Evolutionary conservation across 192 early-diverging fungal genomes (phyloP).

Genomic region (Dissophora globulifera): DNA sequence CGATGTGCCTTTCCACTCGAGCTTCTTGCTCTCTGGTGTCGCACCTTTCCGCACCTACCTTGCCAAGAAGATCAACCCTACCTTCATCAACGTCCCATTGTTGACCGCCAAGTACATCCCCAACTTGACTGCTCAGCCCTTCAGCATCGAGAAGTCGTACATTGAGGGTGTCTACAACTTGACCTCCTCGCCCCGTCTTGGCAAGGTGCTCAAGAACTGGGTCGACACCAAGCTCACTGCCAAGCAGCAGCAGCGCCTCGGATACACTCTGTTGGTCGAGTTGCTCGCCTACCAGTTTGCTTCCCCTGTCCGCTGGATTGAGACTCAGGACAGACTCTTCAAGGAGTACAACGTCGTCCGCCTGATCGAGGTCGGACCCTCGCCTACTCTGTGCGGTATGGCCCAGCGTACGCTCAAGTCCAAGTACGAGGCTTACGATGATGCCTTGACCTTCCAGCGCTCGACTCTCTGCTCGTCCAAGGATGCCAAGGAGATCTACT

Average conservation of each 20-base stretch:
- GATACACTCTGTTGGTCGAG: slow-evolving; percentile 88
- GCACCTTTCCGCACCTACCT: slow-evolving; percentile 91
- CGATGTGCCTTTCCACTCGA: slow-evolving; percentile 98
- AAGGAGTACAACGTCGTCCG: slow-evolving; percentile 84
- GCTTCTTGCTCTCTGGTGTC: slow-evolving; percentile 92
- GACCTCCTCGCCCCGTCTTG: slow-evolving; percentile 81
- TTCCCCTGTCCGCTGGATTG: slow-evolving; percentile 93
- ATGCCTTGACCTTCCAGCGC: slow-evolving; percentile 90
- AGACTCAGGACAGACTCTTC: slow-evolving; percentile 90
- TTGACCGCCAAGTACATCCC: slow-evolving; percentile 93
- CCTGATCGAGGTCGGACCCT: slow-evolving; percentile 91
- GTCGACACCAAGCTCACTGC: slow-evolving; percentile 74
- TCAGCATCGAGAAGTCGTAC: slow-evolving; percentile 81
- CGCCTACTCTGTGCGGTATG: slow-evolving; percentile 93
- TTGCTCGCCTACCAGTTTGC: slow-evolving; percentile 94
- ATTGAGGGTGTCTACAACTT: slow-evolving; percentile 74
- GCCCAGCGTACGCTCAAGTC: slow-evolving; percentile 92
- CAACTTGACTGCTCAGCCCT: slow-evolving; percentile 92
- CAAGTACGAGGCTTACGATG: slow-evolving; percentile 97
- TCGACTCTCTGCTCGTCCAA: slow-evolving; percentile 90
- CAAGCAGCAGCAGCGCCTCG: slow-evolving; percentile 87
- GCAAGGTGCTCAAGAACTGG: slow-evolving; percentile 84
- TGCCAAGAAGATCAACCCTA: slow-evolving; percentile 84
- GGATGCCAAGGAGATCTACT: slow-evolving; percentile 95
- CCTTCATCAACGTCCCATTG: slow-evolving; percentile 82